Base-by-base conservation (phyloP, 306 rosid species). In the Quercus robur region DNA sequence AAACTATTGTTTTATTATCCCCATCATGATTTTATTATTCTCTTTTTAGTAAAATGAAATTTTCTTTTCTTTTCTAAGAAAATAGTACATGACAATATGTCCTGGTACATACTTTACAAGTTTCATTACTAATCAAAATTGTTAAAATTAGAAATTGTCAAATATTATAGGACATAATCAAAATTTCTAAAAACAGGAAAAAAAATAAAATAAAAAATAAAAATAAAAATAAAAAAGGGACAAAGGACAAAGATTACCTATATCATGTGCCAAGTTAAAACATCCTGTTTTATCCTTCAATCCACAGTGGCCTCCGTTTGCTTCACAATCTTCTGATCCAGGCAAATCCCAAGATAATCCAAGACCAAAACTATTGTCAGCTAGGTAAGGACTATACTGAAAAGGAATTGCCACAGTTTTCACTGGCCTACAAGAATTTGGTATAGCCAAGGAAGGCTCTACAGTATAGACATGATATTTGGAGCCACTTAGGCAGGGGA, bases 341-440 rank as follows among this genome's bases (percentile, higher is more conserved):
- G 74, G 84, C 69, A 63, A 56, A 81, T 80, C 70, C 97, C 97
- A 91, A 19, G 90, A 87, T 23, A 92, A 89, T 76, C 85, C 74
- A 21, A 92, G 94, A 77, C 99, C 99, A 63, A 94, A 90, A 21
- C 85, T 85, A 7, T 82, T 87, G 31, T 86, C 97, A 52, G 90
- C 81, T 56, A 94, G 77, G 76, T 85, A 94, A 31, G 97, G 97
- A 35, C 91, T 93, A 58, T 88, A 94, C 56, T 23, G 78, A 51
- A 91, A 90, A 51, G 99, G 99, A 78, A 94, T 90, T 2, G 85
- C 81, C 20, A 90, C 82, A 10, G 92, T 91, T 81, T 83, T 94
- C 81, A 93, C 66, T 20, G 14, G 30, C 51, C 77, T 10, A 78
- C 97, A 94, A n/a, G 86, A 87, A 59, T 6, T 58, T 0, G 97